Conservation (phyloP, 2,329 filamentous ascomycete genomes). For the Diaporthe velutina region DNA sequence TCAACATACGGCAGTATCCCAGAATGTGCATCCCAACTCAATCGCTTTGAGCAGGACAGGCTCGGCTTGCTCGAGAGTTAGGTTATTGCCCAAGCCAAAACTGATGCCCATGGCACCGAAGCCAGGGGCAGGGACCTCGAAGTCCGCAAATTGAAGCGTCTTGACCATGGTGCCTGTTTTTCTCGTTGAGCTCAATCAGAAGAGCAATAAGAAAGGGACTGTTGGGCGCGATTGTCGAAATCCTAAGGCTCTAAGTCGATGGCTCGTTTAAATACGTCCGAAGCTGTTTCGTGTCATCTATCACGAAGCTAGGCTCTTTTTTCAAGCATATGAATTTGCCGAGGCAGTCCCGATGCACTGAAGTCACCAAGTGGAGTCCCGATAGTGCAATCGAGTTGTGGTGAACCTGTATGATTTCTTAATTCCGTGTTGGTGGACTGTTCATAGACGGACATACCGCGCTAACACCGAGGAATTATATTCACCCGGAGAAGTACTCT, state of each 20-base stretch:
- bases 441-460: slow-evolving; percentile 1
- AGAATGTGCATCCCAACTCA: slow-evolving; percentile 59
- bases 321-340: neutral
- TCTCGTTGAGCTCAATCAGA: no score
- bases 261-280: neutral
- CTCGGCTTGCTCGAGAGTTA: slow-evolving; percentile 59
- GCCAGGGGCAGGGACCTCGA: slow-evolving; percentile 56
- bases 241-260: neutral
- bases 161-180: neutral
- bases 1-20: slow-evolving; percentile 58
- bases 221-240: neutral
- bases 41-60: slow-evolving; percentile 63
- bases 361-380: neutral
- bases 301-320: neutral
- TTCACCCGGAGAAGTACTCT: neutral
- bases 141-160: slow-evolving; percentile 40
- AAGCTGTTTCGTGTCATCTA: neutral
- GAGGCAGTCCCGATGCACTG: neutral
- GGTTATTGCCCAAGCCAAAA: slow-evolving; percentile 56
- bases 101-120: slow-evolving; percentile 65
- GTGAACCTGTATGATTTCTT: neutral
- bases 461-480: slow-evolving; percentile 10
- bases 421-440: neutral
- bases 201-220: no score
- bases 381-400: neutral